Base-by-base conservation (phyloP, 2,329 filamentous ascomycete genomes). In the Coccinonectria pachysandricola region DNA sequence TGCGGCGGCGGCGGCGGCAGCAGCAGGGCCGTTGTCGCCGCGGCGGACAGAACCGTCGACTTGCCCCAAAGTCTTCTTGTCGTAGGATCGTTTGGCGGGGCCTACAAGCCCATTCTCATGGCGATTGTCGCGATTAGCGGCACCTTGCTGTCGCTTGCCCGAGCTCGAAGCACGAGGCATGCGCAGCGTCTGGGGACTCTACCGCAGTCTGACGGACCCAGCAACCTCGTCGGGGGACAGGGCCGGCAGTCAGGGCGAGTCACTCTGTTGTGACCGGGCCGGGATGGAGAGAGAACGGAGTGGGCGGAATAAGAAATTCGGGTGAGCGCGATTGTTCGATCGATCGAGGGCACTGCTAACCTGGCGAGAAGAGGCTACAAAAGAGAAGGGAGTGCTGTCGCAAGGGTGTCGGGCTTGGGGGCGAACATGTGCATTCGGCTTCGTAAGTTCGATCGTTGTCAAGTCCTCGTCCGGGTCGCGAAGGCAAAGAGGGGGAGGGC, bases 31-130 rank as follows among this genome's bases (percentile, higher is more conserved):
- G 17, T 46, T 40, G 31, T 57, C 54, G 38, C 43, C 39, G 31
- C 47, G 39, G 42, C 50, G 51, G 30, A 49, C 48, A 45, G 54
- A 43, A 46, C 44, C 50, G 48, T 65, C 57, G 46, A 59, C 45
- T 36, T 58, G 58, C 39, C 49, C 52, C 45, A 62, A 59, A 49
- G 57, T 64, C 56, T 65, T 71, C 38, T 47, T 58, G 40, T 48
- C 49, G 23, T 49, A 42, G 30, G 45, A 39, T 45, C 57, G 57
- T 43, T 56, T 60, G 26, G 48, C 52, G 33, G 56, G 52, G 49
- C 77, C 77, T 68, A 86, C 79, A 56, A 85, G 68, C 51, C 84
- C 85, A 78, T 83, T 86, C 62, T 94, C 86, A 62, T 92, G 80
- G 57, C 80, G 75, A 49, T 67, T 73, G 59, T 79, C 79, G 62